Base-by-base conservation (phyloP, 73 alveolate genomes). In the Uronychia setigera region DNA sequence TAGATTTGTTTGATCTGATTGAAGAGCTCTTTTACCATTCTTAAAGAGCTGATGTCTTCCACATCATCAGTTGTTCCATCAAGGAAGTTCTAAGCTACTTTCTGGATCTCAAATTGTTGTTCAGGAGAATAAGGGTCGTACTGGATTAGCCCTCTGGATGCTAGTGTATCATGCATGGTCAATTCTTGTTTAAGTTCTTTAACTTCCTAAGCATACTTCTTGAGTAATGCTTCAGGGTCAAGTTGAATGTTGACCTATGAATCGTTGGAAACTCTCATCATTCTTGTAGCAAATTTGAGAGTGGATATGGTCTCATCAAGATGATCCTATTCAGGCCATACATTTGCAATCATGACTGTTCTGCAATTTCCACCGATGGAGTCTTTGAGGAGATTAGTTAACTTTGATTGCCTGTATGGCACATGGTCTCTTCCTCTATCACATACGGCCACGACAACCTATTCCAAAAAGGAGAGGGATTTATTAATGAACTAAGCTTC, bases 351-450 rank as follows among this genome's bases (percentile, higher is more conserved):
- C 99, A 99, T 99, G 78, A 96, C 85, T 19, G 99, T 99, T 87
- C 96, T 98, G 87, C 99, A 97, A 88, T 99, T 99, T 32, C 99
- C 99, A 34, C 99, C 99, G 29, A 99, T 93, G 1, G 99, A 98
- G 93, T 99, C 99, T 86, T 98, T 92, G 74, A 98, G 95, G 74
- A 98, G 81, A 92, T 97, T 95, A 14, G 99, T 99, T 32, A 99
- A 96, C 94, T 97, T 98, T 74, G 99, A 94, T 87, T 97, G 97
- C 78, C 99, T 89, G 90, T 97, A 97, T 33, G 99, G 99, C 74
- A 98, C 96, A 92, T 99, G 99, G 83, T 97, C 99, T 80, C 99
- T 94, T 58, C 92, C 78, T 90, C 94, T 95, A 78, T 96, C 99
- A 58, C 99, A 95, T 25, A 99, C 95, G 0, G 99, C 99, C 31